These are phyloP conservation scores for Pythium apleroticum DNA, from an alignment of 352 stramenopile species.

Conservation along the genomic window DNA sequence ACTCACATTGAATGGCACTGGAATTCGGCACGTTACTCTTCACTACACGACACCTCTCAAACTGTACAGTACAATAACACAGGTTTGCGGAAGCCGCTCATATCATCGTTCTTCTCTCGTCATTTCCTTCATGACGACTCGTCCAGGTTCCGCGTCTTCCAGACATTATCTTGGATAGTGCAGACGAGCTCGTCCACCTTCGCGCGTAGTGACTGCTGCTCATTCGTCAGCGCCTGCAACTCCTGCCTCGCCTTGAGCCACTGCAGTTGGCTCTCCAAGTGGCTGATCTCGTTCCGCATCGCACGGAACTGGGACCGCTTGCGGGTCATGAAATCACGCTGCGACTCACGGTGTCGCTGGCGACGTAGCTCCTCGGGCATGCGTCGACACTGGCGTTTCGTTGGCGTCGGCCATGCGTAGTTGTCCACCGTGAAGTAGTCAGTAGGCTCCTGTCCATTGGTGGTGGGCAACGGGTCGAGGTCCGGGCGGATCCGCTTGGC, in stretches of 20 bases:
- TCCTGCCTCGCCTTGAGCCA: conserved; percentile 20
- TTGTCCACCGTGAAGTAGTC: conserved; percentile 29
- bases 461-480: conserved; percentile 20
- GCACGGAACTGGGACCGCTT: conserved; percentile 22
- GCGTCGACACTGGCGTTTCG: conserved; percentile 17
- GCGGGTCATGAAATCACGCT: conserved; percentile 29
- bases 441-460: conserved; percentile 5
- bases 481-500: conserved; percentile 15
- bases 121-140: background rate
- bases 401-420: conserved; percentile 23
- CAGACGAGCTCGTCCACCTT: conserved; percentile 7
- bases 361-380: conserved; percentile 26
- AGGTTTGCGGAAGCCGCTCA: no score
- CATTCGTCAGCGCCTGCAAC: conserved; percentile 17
- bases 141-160: conserved; percentile 3
- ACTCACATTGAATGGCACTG: no score
- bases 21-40: no score
- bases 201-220: conserved; percentile 21
- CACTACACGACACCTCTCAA: background rate
- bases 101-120: background rate
- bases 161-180: conserved; percentile 14
- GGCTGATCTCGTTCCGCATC: conserved; percentile 23
- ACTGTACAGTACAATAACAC: no score
- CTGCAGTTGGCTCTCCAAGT: conserved; percentile 20
- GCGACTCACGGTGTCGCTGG: conserved; percentile 25